phyloP scores from a whole-genome alignment of 192 early-diverging fungal species.

The Allomyces javanicus region DNA sequence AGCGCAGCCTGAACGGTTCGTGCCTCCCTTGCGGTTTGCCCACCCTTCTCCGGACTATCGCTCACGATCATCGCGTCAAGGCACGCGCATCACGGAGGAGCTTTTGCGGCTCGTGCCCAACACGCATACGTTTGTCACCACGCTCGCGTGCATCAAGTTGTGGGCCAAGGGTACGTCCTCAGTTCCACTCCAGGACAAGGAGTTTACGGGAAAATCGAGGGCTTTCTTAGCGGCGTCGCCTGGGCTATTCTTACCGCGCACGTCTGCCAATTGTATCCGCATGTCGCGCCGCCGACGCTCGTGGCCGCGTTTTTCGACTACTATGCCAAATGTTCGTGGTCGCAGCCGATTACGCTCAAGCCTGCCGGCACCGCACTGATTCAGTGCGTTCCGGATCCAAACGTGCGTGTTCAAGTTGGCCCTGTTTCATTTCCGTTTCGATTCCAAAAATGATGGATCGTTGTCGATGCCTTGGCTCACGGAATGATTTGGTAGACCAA shows the following conservation, averaged over 20 bases:
- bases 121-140: slow-evolving; percentile 65
- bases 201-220: slow-evolving; percentile 89
- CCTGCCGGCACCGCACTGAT: slow-evolving; percentile 61
- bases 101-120: slow-evolving; percentile 85
- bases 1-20: slow-evolving; percentile 85
- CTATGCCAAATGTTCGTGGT: slow-evolving; percentile 79
- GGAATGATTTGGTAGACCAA: slow-evolving; percentile 53
- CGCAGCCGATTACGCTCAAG: slow-evolving; percentile 74
- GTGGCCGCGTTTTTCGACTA: slow-evolving; percentile 78
- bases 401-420: slow-evolving; percentile 17
- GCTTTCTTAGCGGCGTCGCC: slow-evolving; percentile 93
- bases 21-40: no score
- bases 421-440: slow-evolving; percentile 2
- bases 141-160: slow-evolving; percentile 79
- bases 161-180: slow-evolving; percentile 63
- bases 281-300: slow-evolving; percentile 71
- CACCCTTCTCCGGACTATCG: no score
- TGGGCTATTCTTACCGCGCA: slow-evolving; percentile 95
- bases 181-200: slow-evolving; percentile 36
- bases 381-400: slow-evolving; percentile 87
- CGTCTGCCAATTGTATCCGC: slow-evolving; percentile 89
- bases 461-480: no score
- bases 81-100: slow-evolving; percentile 88
- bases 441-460: no score
- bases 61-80: no score